phyloP scores from a whole-genome alignment of 2,329 filamentous ascomycete species.

The Pseudogymnoascus sp. region DNA sequence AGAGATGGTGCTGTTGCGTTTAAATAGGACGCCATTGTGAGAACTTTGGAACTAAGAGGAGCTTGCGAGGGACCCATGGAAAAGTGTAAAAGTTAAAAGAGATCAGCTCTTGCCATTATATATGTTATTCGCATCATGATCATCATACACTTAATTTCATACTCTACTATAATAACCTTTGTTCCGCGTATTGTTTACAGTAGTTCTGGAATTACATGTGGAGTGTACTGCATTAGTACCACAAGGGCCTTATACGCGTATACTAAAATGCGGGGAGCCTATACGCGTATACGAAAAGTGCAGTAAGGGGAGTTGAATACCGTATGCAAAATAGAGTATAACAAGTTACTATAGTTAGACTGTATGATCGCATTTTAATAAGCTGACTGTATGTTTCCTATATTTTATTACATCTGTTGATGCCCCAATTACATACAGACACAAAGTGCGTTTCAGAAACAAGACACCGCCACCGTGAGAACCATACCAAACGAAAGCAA shows the following conservation, averaged over 20 bases:
- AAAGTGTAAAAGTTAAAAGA: background rate
- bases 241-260: background rate
- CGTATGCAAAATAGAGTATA: background rate
- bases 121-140: background rate
- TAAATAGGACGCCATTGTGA: background rate
- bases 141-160: background rate
- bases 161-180: background rate
- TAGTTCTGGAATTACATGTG: background rate
- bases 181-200: background rate
- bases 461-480: background rate
- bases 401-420: background rate
- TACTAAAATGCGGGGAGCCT: background rate
- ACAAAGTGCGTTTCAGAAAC: background rate
- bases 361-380: background rate
- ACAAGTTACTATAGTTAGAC: background rate
- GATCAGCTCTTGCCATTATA: background rate
- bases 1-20: background rate
- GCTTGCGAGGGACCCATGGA: background rate
- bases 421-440: background rate
- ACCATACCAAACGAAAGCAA: background rate
- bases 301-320: background rate
- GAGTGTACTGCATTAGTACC: background rate
- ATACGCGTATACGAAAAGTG: background rate
- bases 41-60: background rate
- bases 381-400: background rate